These are phyloP conservation scores for Oidiodendron maius DNA, from an alignment of 495 filamentous ascomycete genomes.

Conservation along the genomic window DNA sequence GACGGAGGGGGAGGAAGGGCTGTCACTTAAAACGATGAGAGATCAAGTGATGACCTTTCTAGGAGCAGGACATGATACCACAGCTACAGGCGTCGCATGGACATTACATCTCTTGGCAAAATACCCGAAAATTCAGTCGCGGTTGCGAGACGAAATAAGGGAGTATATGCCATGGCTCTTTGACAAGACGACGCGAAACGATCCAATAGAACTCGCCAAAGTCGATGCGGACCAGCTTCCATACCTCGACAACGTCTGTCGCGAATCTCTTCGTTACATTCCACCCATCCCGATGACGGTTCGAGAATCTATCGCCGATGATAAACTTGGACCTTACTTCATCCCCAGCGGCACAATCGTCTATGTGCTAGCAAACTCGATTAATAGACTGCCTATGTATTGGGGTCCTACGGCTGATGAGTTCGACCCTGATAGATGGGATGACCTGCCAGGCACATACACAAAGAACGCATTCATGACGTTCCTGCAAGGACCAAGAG, in stretches of 20 bases:
- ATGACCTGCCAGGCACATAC: constrained; percentile 14
- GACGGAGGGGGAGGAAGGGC: constrained; percentile 68
- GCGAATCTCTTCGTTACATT: constrained; percentile 29
- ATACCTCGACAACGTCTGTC: constrained; percentile 35
- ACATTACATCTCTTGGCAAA: constrained; percentile 41
- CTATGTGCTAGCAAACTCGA: constrained; percentile 38
- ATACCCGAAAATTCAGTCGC: constrained; percentile 37
- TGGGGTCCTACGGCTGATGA: constrained; percentile 26
- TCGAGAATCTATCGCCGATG: constrained; percentile 51
- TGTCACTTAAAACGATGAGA: constrained; percentile 36
- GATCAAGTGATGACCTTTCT: constrained; percentile 96
- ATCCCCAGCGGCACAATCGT: constrained; percentile 45
- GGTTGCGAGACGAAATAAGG: constrained; percentile 46
- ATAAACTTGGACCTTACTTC: constrained; percentile 40
- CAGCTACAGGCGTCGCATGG: constrained; percentile 49
- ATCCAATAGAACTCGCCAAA: constrained; percentile 40
- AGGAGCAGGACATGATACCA: constrained; percentile 79
- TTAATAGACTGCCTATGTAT: constrained; percentile 35
- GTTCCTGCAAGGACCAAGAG: constrained; percentile 36
- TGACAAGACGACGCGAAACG: constrained; percentile 17
- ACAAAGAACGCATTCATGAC: constrained; percentile 42
- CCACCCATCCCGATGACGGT: constrained; percentile 44
- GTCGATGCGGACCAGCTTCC: constrained; percentile 33
- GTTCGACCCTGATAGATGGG: constrained; percentile 26
- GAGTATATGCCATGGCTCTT: constrained; percentile 49